These are phyloP conservation scores for Lonicera japonica DNA, from an alignment of 129 eudicot genomes.

Conservation along the genomic window DNA sequence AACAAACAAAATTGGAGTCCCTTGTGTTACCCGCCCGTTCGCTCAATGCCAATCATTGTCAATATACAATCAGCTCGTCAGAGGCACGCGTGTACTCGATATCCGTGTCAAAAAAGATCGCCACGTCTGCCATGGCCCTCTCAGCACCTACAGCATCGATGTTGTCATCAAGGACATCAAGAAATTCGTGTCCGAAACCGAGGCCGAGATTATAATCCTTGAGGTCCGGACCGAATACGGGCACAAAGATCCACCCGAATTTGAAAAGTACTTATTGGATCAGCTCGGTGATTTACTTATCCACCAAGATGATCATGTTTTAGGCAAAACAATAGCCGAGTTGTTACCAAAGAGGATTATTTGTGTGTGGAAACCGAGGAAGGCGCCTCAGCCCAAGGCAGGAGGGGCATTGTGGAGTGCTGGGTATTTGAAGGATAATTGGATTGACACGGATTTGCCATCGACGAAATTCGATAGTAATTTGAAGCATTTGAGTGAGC, in stretches of 20 bases:
- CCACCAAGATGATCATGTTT: conserved; percentile 76
- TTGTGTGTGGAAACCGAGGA: conserved; percentile 91
- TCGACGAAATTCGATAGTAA: conserved; percentile 84
- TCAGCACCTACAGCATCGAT: conserved; percentile 55
- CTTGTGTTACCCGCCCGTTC: conserved; percentile 68
- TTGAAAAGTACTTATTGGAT: conserved; percentile 65
- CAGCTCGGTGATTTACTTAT: conserved; percentile 75
- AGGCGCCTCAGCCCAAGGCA: conserved; percentile 57
- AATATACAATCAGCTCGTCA: conserved; percentile 65
- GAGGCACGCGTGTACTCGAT: conserved; percentile 71
- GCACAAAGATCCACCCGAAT: conserved; percentile 83
- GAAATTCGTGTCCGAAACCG: conserved; percentile 66
- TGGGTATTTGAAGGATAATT: conserved; percentile 81
- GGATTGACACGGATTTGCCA: conserved; percentile 92
- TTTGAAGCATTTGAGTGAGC: conserved; percentile 60
- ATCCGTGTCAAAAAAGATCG: conserved; percentile 83
- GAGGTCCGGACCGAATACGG: conserved; percentile 95
- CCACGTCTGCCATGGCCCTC: conserved; percentile 76
- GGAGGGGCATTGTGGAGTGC: conserved; percentile 76
- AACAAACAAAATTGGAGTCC: conserved; percentile 78
- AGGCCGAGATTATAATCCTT: conserved; percentile 72
- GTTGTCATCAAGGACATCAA: conserved; percentile 66
- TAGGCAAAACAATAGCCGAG: conserved; percentile 67
- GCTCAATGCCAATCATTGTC: conserved; percentile 87
- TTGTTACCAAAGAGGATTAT: conserved; percentile 71